Percentiles rank a stretch among this genome's conserved stretches.
phyloP scores from a whole-genome alignment of 1,284 basidiomycete species.

The Microbotryum saponariae region DNA sequence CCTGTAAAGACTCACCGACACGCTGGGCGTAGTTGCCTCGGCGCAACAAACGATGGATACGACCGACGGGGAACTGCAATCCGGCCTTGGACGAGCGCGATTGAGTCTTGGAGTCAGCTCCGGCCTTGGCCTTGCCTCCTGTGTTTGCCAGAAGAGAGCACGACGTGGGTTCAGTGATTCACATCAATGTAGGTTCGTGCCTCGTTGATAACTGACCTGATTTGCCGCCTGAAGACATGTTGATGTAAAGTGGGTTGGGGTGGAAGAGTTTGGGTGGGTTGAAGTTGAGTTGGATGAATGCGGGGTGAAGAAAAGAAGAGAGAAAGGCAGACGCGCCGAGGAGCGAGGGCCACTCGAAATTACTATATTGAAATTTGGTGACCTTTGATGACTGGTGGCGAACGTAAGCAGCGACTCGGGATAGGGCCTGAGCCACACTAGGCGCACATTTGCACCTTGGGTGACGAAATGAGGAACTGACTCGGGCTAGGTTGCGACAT shows the following conservation, averaged over 20 bases:
- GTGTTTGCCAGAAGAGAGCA: too few species aligned
- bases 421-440: too few species aligned
- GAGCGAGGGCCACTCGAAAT: background rate
- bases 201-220: constrained; percentile 24
- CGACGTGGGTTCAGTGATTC: too few species aligned
- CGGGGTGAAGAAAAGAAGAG: background rate
- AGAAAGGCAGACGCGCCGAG: background rate
- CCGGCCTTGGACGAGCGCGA: constrained; percentile 64
- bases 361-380: too few species aligned
- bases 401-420: too few species aligned
- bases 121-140: constrained; percentile 53
- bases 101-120: constrained; percentile 52
- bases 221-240: constrained; percentile 54
- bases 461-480: too few species aligned
- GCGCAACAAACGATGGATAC: constrained; percentile 70
- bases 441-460: too few species aligned
- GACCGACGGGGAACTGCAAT: constrained; percentile 75
- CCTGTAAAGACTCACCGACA: constrained; percentile 47
- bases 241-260: constrained; percentile 49
- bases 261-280: constrained; percentile 29
- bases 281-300: background rate
- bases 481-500: too few species aligned
- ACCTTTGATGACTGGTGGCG: too few species aligned
- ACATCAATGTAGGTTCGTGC: too few species aligned
- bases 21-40: constrained; percentile 49